Conservation (phyloP, 225 moss, liverwort and hornwort species). For the Polytrichum formosum region DNA sequence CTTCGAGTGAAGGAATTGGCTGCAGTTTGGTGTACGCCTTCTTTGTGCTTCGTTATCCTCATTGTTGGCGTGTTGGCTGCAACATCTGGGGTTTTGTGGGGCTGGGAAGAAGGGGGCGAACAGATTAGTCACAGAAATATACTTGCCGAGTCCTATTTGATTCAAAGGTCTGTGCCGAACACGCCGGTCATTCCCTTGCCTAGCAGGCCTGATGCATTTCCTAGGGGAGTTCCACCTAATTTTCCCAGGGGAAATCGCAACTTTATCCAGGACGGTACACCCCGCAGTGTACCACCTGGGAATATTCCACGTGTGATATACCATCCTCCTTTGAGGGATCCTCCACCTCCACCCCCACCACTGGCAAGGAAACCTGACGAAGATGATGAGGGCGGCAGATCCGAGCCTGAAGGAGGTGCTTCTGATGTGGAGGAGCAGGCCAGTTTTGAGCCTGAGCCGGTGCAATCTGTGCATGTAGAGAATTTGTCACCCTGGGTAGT, state of each 20-base stretch:
- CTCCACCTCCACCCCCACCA: too few relatives aligned
- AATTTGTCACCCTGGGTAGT: neutral
- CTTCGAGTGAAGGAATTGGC: conserved; percentile 25
- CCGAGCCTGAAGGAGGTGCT: neutral
- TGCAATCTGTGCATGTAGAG: too few relatives aligned
- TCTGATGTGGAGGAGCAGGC: conserved; percentile 5
- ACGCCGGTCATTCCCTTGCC: conserved; percentile 29
- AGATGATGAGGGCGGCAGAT: neutral
- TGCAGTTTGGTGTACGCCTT: conserved; percentile 52
- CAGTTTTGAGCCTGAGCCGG: too few relatives aligned
- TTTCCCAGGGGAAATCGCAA: too few relatives aligned
- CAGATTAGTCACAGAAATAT: conserved; percentile 17
- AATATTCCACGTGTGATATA: too few relatives aligned
- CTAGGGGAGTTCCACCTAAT: too few relatives aligned
- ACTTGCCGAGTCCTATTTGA: conserved; percentile 29
- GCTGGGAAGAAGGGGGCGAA: conserved; percentile 15
- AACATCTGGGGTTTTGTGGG: conserved; percentile 33
- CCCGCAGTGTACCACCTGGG: too few relatives aligned
- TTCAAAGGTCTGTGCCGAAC: conserved; percentile 26
- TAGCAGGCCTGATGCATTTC: conserved; percentile 32
- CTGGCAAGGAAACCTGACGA: neutral
- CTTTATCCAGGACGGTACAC: too few relatives aligned
- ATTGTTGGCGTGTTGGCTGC: conserved; percentile 38
- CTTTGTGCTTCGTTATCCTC: conserved; percentile 46
- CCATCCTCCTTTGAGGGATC: too few relatives aligned